phyloP scores from a whole-genome alignment of 2,329 filamentous ascomycete species.

The Paecilomyces sp. region DNA sequence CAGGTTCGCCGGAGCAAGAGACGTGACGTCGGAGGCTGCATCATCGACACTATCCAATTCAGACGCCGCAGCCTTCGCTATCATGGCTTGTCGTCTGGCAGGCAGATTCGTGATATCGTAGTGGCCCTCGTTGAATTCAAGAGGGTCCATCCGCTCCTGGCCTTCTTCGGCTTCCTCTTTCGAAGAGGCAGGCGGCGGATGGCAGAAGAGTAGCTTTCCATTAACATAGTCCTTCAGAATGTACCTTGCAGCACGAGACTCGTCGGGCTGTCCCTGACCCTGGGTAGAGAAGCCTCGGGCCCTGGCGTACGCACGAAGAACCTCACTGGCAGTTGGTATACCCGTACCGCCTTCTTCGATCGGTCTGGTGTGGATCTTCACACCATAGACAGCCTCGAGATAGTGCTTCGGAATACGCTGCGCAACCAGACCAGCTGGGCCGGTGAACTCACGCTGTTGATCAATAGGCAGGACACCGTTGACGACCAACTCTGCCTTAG shows the following conservation, averaged over 20 bases:
- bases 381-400: constrained; percentile 88
- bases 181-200: constrained; percentile 60
- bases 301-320: constrained; percentile 77
- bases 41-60: constrained; percentile 36
- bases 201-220: constrained; percentile 86
- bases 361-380: constrained; percentile 74
- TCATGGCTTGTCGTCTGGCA: constrained; percentile 64
- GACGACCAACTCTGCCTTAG: constrained; percentile 92
- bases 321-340: constrained; percentile 71
- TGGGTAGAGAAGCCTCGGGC: constrained; percentile 87
- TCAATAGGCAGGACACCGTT: constrained; percentile 95
- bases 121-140: constrained; percentile 79
- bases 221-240: constrained; percentile 97
- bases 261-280: constrained; percentile 84
- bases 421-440: constrained; percentile 75
- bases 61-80: constrained; percentile 34
- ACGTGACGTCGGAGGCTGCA: constrained; percentile 18
- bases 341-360: constrained; percentile 91
- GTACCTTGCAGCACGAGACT: constrained; percentile 81
- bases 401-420: constrained; percentile 80
- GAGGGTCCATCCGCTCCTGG: constrained; percentile 51
- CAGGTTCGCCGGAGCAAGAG: constrained; percentile 5
- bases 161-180: constrained; percentile 41
- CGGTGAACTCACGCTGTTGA: constrained; percentile 86
- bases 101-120: constrained; percentile 80